phyloP scores from a whole-genome alignment of 2,329 filamentous ascomycete species.

The Fusarium tuaranense region DNA sequence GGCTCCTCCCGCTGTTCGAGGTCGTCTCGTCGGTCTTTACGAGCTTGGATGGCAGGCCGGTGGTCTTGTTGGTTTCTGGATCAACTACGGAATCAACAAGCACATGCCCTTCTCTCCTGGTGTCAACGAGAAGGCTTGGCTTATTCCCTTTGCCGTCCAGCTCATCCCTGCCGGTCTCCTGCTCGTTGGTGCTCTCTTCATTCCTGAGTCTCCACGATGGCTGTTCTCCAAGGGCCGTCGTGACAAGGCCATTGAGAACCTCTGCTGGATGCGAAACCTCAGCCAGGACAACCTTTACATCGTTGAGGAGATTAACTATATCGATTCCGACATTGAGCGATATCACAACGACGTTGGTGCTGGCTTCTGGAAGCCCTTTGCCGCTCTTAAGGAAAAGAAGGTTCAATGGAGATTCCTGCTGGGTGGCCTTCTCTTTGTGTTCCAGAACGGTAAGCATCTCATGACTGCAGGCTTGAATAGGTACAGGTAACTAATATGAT shows the following conservation, averaged over 20 bases:
- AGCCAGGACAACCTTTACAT: conserved; percentile 71
- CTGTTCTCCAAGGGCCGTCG: conserved; percentile 71
- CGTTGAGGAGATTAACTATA: conserved; percentile 76
- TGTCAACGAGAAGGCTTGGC: conserved; percentile 63
- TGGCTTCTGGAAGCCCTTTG: conserved; percentile 82
- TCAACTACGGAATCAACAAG: conserved; percentile 71
- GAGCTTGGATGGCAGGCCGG: conserved; percentile 75
- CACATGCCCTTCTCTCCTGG: conserved; percentile 57
- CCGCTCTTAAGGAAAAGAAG: conserved; percentile 64
- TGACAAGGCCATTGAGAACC: conserved; percentile 67
- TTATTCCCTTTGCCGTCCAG: conserved; percentile 74
- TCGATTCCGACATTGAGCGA: conserved; percentile 76
- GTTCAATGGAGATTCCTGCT: conserved; percentile 80
- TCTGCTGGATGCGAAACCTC: conserved; percentile 75
- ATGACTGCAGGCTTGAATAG: conserved; percentile 39
- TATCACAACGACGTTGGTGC: conserved; percentile 72
- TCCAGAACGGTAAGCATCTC: conserved; percentile 73
- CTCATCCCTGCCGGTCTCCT: conserved; percentile 75
- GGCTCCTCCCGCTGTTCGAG: conserved; percentile 71
- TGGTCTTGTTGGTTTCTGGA: conserved; percentile 73
- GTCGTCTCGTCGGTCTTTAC: conserved; percentile 74
- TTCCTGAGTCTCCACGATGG: conserved; percentile 77
- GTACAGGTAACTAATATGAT: conserved; percentile 13
- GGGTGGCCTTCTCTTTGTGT: conserved; percentile 80
- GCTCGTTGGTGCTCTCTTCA: conserved; percentile 68